These are phyloP conservation scores for Pseudocohnilembus persalinus DNA, from an alignment of 169 alveolate species.

Conservation along the genomic window DNA sequence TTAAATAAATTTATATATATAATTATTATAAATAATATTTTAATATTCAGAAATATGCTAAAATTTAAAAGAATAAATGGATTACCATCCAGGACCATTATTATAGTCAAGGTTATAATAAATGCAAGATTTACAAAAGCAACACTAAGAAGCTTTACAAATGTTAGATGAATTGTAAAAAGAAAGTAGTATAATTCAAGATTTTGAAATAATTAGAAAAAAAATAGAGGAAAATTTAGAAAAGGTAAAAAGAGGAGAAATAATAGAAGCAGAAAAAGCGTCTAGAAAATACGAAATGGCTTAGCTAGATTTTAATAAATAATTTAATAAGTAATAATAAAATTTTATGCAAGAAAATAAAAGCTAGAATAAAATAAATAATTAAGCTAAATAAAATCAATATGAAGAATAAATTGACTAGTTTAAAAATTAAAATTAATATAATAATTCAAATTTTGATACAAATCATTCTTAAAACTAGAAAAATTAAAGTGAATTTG, in stretches of 20 bases:
- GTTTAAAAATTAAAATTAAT: too few species aligned
- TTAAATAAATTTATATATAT: too few species aligned
- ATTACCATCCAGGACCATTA: not conserved
- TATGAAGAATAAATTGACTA: too few species aligned
- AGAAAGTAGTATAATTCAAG: not conserved
- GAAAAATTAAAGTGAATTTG: too few species aligned
- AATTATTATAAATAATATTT: too few species aligned
- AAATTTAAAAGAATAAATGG: not conserved
- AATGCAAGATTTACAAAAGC: not conserved
- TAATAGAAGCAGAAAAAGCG: not conserved
- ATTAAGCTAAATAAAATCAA: too few species aligned
- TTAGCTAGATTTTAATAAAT: not conserved
- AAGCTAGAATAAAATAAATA: too few species aligned
- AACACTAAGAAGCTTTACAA: not conserved
- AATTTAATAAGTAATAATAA: too few species aligned
- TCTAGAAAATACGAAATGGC: not conserved
- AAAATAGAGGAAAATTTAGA: not conserved
- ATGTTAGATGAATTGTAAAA: not conserved
- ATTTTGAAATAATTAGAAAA: not conserved
- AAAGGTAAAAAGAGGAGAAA: not conserved
- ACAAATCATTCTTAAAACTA: too few species aligned
- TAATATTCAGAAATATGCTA: not conserved
- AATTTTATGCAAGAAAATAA: not conserved
- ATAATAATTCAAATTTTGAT: too few species aligned
- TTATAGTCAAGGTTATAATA: not conserved